A percentile compares a stretch with the other conserved stretches of the same genome.
Conservation (phyloP, 2,329 filamentous ascomycete species). For the Cladosporium sphaerospermum region DNA sequence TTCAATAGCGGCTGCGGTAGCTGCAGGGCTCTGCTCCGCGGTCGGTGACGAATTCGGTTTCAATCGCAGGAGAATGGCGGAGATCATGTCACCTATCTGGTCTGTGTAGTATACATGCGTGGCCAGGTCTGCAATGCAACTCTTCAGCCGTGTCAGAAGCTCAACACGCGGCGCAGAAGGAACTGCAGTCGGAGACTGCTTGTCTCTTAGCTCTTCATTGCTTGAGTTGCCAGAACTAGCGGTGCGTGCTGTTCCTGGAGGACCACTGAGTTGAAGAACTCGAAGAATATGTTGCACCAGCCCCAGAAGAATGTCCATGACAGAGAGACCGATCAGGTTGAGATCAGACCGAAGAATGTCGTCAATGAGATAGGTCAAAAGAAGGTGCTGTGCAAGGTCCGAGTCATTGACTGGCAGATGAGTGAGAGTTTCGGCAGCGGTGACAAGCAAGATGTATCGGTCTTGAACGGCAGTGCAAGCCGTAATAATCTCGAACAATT, state of each 20-base stretch:
- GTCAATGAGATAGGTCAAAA: conserved; percentile 70
- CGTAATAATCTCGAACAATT: conserved; percentile 71
- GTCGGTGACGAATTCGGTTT: conserved; percentile 49
- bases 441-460: conserved; percentile 82
- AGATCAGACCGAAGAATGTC: conserved; percentile 79
- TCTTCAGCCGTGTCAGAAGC: conserved; percentile 65
- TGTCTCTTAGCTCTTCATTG: conserved; percentile 9
- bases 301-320: conserved; percentile 88
- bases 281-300: conserved; percentile 77
- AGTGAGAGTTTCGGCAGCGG: conserved; percentile 69
- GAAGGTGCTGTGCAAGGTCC: conserved; percentile 65
- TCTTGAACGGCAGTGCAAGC: conserved; percentile 92
- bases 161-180: conserved; percentile 52
- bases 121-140: conserved; percentile 82
- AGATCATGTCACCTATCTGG: conserved; percentile 91
- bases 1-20: conserved; percentile 44
- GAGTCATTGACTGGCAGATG: conserved; percentile 61
- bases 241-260: conserved; percentile 25
- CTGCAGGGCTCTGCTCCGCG: conserved; percentile 31
- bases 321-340: conserved; percentile 89
- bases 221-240: conserved; percentile 16
- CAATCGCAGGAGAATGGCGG: conserved; percentile 68
- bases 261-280: conserved; percentile 60
- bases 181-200: conserved; percentile 5
- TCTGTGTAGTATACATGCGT: conserved; percentile 97